Percentiles rank a stretch among this genome's conserved stretches.
Conservation (phyloP, 768 basidiomycete species). For the Tylopilus sp. region DNA sequence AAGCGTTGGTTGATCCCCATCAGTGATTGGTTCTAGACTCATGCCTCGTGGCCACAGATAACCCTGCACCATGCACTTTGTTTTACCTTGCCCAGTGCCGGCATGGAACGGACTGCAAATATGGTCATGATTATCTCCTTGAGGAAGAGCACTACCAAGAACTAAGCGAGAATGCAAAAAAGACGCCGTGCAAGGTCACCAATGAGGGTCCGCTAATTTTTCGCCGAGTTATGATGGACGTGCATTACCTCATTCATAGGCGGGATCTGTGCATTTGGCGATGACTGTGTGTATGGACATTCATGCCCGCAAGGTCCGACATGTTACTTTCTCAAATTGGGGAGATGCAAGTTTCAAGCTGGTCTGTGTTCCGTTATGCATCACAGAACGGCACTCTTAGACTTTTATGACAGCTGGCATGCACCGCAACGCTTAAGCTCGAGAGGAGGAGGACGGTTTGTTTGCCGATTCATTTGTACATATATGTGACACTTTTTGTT, state of each 20-base stretch:
- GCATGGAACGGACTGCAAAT: slow-evolving; percentile 55
- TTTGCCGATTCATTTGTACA: slow-evolving; percentile 30
- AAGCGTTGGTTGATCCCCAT: slow-evolving; percentile 47
- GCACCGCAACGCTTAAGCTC: slow-evolving; percentile 31
- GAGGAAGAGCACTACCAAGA: slow-evolving; percentile 50
- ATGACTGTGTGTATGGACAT: slow-evolving; percentile 48
- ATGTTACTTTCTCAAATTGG: slow-evolving; percentile 52
- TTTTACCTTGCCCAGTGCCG: slow-evolving; percentile 64
- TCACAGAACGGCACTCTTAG: slow-evolving; percentile 7
- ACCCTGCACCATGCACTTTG: slow-evolving; percentile 63
- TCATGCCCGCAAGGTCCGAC: slow-evolving; percentile 42
- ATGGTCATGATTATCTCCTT: slow-evolving; percentile 58
- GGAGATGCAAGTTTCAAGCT: slow-evolving; percentile 60
- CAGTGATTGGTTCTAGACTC: not conserved
- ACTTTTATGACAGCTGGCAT: slow-evolving; percentile 37
- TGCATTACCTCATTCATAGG: slow-evolving; percentile 34
- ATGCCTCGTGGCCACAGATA: slow-evolving; percentile 33
- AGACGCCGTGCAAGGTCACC: slow-evolving; percentile 55
- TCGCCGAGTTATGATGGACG: not conserved
- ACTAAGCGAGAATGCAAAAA: slow-evolving; percentile 55
- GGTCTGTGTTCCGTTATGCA: slow-evolving; percentile 36
- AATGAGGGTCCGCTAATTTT: slow-evolving; percentile 47
- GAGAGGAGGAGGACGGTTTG: slow-evolving; percentile 5
- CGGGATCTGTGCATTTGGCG: slow-evolving; percentile 55
- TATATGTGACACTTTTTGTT: slow-evolving; percentile 29